phyloP scores from a whole-genome alignment of 306 rosid species.

The Hylodesmum podocarpum region DNA sequence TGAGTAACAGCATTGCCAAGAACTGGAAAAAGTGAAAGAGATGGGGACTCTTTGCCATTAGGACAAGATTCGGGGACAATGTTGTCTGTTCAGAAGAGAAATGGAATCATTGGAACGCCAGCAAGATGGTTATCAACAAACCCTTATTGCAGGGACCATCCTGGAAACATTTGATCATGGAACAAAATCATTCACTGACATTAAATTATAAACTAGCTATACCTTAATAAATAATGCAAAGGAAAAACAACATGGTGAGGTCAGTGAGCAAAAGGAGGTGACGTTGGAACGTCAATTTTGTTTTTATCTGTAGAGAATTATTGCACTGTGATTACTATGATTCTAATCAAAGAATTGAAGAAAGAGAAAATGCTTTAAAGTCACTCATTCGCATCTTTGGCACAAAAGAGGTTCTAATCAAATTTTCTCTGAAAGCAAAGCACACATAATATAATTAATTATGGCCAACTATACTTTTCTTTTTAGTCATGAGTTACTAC shows the following conservation, averaged over 20 bases:
- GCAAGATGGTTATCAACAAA: constrained; percentile 24
- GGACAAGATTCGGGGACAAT: constrained; percentile 39
- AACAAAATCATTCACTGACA: constrained; percentile 33
- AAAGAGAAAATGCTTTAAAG: constrained; percentile 54
- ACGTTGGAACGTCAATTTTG: constrained; percentile 56
- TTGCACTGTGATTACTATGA: constrained; percentile 33
- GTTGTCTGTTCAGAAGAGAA: constrained; percentile 25
- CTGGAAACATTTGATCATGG: constrained; percentile 36
- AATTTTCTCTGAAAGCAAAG: constrained; percentile 44
- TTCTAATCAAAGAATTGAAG: constrained; percentile 48
- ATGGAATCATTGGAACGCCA: not conserved
- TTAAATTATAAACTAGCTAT: constrained; percentile 11
- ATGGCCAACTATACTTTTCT: constrained; percentile 3
- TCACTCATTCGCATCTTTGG: constrained; percentile 53
- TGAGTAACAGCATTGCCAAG: constrained; percentile 24
- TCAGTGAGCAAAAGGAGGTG: constrained; percentile 24
- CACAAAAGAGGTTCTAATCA: constrained; percentile 16
- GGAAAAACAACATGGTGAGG: not conserved
- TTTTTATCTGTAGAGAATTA: constrained; percentile 34
- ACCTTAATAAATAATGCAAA: constrained; percentile 12
- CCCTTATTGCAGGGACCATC: constrained; percentile 47
- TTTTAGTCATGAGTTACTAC: constrained; percentile 31
- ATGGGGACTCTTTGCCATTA: constrained; percentile 46
- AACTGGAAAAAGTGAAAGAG: constrained; percentile 26
- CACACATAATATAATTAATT: constrained; percentile 20